Conservation (phyloP, 768 basidiomycete species). For the Tulasnella sp. region DNA sequence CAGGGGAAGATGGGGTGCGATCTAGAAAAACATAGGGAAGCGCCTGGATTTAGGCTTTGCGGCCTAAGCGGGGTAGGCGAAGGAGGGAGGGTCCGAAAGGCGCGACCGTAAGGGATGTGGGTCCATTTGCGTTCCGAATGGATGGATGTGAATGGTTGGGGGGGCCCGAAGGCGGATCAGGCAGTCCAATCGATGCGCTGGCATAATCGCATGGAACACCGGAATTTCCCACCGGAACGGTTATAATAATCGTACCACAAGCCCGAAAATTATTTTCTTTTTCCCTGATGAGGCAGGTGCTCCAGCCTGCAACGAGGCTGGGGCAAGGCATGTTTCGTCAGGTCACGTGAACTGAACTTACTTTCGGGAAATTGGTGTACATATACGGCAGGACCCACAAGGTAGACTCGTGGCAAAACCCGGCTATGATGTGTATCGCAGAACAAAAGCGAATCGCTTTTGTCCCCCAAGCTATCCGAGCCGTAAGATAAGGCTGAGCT, state of each 20-base stretch:
- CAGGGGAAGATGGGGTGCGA: not conserved
- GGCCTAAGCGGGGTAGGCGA: constrained; percentile 11
- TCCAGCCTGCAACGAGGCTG: constrained; percentile 17
- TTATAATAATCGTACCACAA: not conserved
- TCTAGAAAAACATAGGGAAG: constrained; percentile 1
- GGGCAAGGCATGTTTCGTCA: constrained; percentile 6
- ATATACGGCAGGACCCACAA: not conserved
- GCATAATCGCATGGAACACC: constrained; percentile 6
- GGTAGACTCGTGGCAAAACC: not conserved
- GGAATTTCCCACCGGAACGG: not conserved
- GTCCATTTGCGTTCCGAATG: constrained; percentile 16
- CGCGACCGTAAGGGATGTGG: constrained; percentile 18
- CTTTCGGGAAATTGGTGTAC: constrained; percentile 9
- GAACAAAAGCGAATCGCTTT: constrained; percentile 17
- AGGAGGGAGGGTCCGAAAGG: constrained; percentile 1
- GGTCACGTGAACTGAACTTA: constrained; percentile 23
- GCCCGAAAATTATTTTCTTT: not conserved
- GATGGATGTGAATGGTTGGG: constrained; percentile 6
- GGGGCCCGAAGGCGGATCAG: not conserved
- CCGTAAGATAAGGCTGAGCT: not conserved
- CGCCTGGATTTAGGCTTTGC: constrained; percentile 14
- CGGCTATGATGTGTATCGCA: constrained; percentile 6
- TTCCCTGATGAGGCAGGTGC: not conserved
- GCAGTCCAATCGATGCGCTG: constrained; percentile 24
- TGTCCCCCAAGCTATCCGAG: constrained; percentile 12